Evolutionary conservation across 495 filamentous ascomycete genomes (phyloP), one percentile per base, ranked within the genome.

Genomic region (Penicillium soppii): DNA sequence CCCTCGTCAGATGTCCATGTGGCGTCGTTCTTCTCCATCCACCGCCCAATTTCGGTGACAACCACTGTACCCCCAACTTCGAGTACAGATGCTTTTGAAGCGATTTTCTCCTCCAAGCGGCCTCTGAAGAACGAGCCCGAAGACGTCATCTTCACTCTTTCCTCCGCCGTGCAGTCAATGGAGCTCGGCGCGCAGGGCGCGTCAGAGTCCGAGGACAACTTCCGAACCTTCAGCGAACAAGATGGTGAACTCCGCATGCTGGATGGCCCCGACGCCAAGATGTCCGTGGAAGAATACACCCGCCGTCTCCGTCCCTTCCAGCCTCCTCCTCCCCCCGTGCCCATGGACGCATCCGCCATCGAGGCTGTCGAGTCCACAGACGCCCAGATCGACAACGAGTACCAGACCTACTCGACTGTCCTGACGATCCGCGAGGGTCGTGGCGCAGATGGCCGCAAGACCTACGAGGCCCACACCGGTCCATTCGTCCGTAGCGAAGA

Each of bases 21-120:
- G 25, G 91, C 92, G 6, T 87, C 86, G 42, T 97, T 98, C 78
- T 98, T 97, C 73, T 94, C 94, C 50, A 87, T 92, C 53, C 91
- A 98, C 75, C 83, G 94, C 44, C 94, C 94, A 4, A 92, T 98
- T 57, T 95, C 90, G 47, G 80, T 96, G 59, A 92, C 88, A 22
- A 81, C 84, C 54, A 81, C 84, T 43, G 80, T 95, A 41, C 92
- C 92, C 35, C 82, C 84, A 32, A 72, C 82, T 10, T 79, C 89
- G 33, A 86, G 82, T 36, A 70, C 82, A 42, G 84, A 86, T 66
- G 78, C 84, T 30, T 96, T 96, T 63, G 84, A 88, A 49, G 75
- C 84, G 30, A 90, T 96, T 58, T 96, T 97, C 66, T 75, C 82
- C 22, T 60, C 71, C 17, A 75, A 69, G 57, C 56, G 66, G 37